A percentile compares a stretch with the other conserved stretches of the same genome.
These are phyloP conservation scores for Sporothrix luriei DNA, from an alignment of 2,329 filamentous ascomycete species.

Conservation along the genomic window DNA sequence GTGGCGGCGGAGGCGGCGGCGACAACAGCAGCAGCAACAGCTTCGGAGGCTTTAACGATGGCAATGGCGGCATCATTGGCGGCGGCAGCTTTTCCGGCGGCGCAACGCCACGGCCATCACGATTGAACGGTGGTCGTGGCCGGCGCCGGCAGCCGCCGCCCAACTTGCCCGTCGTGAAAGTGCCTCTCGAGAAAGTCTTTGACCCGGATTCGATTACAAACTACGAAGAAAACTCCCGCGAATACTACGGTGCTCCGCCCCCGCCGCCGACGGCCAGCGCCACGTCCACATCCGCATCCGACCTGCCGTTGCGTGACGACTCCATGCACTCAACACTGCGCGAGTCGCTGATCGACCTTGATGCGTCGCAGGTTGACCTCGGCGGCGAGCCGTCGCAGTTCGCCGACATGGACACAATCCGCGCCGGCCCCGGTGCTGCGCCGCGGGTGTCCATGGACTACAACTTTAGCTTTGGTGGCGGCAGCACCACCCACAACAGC, in stretches of 20 bases:
- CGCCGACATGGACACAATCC: conserved; percentile 64
- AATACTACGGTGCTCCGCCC: conserved; percentile 58
- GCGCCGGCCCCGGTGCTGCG: conserved; percentile 45
- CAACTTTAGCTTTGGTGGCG: conserved; percentile 52
- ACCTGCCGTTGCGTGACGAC: conserved; percentile 62
- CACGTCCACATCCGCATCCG: conserved; percentile 46
- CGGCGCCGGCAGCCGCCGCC: conserved; percentile 59
- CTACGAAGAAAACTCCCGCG: conserved; percentile 65
- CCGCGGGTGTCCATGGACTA: conserved; percentile 55
- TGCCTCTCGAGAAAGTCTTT: conserved; percentile 65
- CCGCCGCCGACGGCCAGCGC: conserved; percentile 43
- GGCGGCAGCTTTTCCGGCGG: conserved; percentile 21
- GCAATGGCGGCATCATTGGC: conserved; percentile 35
- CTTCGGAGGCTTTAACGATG: conserved; percentile 45
- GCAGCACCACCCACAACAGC: conserved; percentile 32
- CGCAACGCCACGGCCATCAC: conserved; percentile 54
- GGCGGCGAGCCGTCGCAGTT: conserved; percentile 59
- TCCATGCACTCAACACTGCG: conserved; percentile 56
- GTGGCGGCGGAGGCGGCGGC: too few species aligned
- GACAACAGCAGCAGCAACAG: conserved; percentile 39
- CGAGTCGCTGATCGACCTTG: conserved; percentile 67
- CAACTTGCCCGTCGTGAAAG: conserved; percentile 60
- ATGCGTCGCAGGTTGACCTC: conserved; percentile 53
- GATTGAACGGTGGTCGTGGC: conserved; percentile 49
- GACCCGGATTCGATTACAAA: conserved; percentile 66